Evolutionary conservation across 495 filamentous ascomycete genomes (phyloP).

Genomic region (Pyronema omphalodes): DNA sequence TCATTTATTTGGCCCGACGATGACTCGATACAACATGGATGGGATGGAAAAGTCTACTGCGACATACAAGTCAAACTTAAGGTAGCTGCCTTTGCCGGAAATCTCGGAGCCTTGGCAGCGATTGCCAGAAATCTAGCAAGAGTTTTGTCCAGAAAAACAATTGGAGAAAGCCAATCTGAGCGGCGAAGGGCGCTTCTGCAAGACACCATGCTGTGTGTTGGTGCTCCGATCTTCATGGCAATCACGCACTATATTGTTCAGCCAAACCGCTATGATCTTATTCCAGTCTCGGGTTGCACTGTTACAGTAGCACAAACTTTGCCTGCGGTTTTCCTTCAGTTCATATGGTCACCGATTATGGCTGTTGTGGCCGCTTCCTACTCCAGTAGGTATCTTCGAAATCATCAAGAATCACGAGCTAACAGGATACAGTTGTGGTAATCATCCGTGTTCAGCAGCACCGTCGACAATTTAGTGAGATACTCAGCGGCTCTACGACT

Average conservation of each 20-base stretch:
- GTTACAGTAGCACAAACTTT: constrained; percentile 47
- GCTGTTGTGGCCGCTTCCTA: constrained; percentile 45
- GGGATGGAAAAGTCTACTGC: constrained; percentile 56
- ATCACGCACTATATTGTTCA: constrained; percentile 51
- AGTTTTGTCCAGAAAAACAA: constrained; percentile 47
- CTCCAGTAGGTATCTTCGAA: constrained; percentile 41
- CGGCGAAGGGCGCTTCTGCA: constrained; percentile 34
- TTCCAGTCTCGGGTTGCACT: constrained; percentile 55
- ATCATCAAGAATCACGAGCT: constrained; percentile 5
- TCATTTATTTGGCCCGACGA: constrained; percentile 69
- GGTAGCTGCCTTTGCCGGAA: constrained; percentile 42
- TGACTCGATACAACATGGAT: constrained; percentile 39
- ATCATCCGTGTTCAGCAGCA: constrained; percentile 50
- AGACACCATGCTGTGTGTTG: constrained; percentile 51
- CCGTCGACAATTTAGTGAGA: constrained; percentile 38
- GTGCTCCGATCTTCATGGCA: constrained; percentile 46
- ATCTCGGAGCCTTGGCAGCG: constrained; percentile 40
- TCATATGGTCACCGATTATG: constrained; percentile 48
- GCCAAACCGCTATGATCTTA: constrained; percentile 50
- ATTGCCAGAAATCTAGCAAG: constrained; percentile 59
- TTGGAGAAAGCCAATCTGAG: constrained; percentile 35
- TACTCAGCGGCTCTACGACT: constrained; percentile 40
- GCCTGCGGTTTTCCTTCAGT: constrained; percentile 45
- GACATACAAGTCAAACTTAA: constrained; percentile 62
- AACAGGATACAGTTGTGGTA: constrained; percentile 36